Percentiles rank a stretch among this genome's conserved stretches.
Evolutionary conservation across 106 monocot species (phyloP).

Genomic region (Xerophyta viscosa): DNA sequence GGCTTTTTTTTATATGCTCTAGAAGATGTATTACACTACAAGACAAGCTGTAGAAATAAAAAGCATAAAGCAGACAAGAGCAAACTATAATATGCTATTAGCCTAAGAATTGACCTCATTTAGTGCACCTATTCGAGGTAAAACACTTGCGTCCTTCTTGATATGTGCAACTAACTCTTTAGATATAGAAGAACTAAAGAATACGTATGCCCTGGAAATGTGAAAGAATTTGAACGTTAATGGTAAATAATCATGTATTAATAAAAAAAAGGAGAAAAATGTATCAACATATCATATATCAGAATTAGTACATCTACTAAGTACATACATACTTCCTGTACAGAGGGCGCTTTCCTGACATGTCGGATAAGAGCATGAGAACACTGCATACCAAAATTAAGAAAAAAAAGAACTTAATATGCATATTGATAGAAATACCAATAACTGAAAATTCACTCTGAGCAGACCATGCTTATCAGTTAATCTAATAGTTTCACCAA

Average conservation of each 20-base stretch:
- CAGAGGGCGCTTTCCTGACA: constrained; percentile 92
- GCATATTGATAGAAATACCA: too few relatives aligned
- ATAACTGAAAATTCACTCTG: too few relatives aligned
- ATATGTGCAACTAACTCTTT: constrained; percentile 58
- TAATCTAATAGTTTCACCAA: too few relatives aligned
- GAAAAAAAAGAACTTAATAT: background rate
- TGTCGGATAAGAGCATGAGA: constrained; percentile 87
- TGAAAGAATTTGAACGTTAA: too few relatives aligned
- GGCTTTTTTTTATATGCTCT: too few relatives aligned
- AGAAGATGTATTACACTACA: too few relatives aligned
- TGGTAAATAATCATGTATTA: too few relatives aligned
- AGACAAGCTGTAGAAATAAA: background rate
- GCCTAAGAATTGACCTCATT: constrained; percentile 39
- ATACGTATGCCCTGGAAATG: constrained; percentile 54
- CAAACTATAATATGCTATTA: background rate
- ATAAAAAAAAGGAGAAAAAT: too few relatives aligned
- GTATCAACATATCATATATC: background rate
- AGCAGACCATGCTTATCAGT: too few relatives aligned
- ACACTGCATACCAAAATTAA: constrained; percentile 52
- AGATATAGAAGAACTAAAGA: constrained; percentile 64
- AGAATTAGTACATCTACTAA: too few relatives aligned
- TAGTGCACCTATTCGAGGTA: constrained; percentile 77
- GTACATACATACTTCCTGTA: constrained; percentile 80
- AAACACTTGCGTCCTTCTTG: constrained; percentile 63
- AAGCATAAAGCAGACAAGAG: background rate